phyloP scores from a whole-genome alignment of 108 stramenopile species.

The Skeletonema tropicum region DNA sequence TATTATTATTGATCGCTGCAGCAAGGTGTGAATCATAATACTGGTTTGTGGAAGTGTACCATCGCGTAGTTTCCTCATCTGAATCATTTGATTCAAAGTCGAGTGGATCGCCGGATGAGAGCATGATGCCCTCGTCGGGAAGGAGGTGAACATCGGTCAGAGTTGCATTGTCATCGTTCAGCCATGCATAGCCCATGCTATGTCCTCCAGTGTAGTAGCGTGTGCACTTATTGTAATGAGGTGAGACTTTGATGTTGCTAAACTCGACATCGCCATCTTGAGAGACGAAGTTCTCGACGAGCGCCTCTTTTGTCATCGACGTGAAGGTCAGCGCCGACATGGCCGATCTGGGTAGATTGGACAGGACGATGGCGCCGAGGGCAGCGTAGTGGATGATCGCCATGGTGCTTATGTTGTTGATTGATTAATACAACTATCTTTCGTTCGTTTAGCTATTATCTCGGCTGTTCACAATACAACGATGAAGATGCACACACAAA shows the following conservation, averaged over 20 bases:
- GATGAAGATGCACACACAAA: too few species aligned
- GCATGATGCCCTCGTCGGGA: constrained; percentile 33
- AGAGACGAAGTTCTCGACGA: constrained; percentile 9
- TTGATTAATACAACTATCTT: too few species aligned
- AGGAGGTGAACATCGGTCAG: neutral
- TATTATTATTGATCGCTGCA: neutral
- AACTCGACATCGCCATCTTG: constrained; percentile 37
- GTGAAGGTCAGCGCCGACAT: neutral
- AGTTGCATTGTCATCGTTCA: neutral
- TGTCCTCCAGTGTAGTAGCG: constrained; percentile 21
- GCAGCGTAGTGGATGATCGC: neutral
- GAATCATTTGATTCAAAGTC: constrained; percentile 36
- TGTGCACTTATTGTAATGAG: constrained; percentile 20
- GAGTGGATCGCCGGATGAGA: constrained; percentile 23
- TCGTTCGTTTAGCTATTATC: too few species aligned
- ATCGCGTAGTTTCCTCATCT: constrained; percentile 2
- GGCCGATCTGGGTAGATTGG: neutral
- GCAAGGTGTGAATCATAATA: neutral
- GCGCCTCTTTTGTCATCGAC: neutral
- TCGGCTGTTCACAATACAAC: too few species aligned
- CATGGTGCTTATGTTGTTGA: too few species aligned
- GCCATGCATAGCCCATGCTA: neutral
- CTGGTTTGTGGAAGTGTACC: constrained; percentile 1
- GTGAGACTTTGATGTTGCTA: constrained; percentile 22
- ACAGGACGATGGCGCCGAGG: neutral